phyloP scores from a whole-genome alignment of 2,329 filamentous ascomycete species.

The Ophiostoma ulmi region DNA sequence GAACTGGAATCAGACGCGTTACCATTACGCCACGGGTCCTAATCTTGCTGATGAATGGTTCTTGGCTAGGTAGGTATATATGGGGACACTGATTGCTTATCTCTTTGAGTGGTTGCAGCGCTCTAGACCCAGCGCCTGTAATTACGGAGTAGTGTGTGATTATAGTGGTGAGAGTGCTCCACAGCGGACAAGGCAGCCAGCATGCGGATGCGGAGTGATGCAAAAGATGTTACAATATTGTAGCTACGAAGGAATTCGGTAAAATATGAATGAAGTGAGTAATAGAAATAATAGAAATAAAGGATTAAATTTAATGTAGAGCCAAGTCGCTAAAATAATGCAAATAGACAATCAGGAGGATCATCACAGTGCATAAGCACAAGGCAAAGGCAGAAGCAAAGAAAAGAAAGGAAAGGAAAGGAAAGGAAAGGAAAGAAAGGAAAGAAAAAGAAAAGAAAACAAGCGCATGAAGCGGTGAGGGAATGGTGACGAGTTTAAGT shows the following conservation, averaged over 20 bases:
- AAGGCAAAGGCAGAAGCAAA: background rate
- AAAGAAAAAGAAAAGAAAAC: background rate
- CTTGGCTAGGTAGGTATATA: background rate
- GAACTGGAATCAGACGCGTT: slow-evolving; percentile 16
- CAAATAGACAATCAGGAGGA: background rate
- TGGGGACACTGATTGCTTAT: background rate
- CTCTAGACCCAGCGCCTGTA: no score
- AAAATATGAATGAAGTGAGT: no score
- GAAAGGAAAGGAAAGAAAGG: background rate
- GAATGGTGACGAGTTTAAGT: background rate
- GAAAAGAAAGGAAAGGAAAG: background rate
- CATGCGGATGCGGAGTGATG: no score
- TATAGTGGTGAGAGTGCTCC: no score
- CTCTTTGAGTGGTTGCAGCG: no score
- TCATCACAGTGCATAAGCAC: background rate
- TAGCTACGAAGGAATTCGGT: no score
- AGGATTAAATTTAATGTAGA: background rate
- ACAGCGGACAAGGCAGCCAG: background rate
- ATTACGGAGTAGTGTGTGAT: background rate
- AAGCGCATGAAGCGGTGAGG: background rate
- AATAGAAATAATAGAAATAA: background rate
- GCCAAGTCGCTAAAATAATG: background rate
- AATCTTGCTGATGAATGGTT: background rate
- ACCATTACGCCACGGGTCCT: slow-evolving; percentile 16
- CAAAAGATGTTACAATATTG: no score